These are phyloP conservation scores for Pseudognaphalium luteoalbum DNA, from an alignment of 129 eudicot genomes.

Conservation along the genomic window DNA sequence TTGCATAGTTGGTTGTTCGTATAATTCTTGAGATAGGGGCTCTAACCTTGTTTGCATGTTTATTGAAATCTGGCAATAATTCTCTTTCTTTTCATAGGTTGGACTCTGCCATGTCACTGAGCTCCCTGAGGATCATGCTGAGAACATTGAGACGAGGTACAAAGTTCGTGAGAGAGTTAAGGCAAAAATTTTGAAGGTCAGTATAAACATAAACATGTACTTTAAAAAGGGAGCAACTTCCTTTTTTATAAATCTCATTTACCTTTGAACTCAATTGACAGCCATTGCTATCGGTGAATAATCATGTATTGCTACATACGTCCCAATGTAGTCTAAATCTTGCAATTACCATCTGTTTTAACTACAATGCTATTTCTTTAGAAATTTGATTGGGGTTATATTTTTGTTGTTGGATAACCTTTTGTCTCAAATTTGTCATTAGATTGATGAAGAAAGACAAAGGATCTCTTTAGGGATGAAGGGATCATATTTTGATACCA, in stretches of 20 bases:
- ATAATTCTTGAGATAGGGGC: background rate
- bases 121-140: constrained; percentile 71
- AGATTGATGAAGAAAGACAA: constrained; percentile 77
- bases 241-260: background rate
- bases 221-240: background rate
- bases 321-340: background rate
- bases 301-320: background rate
- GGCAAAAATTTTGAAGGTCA: constrained; percentile 79
- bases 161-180: constrained; percentile 72
- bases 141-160: constrained; percentile 51
- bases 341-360: background rate
- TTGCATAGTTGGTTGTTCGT: background rate
- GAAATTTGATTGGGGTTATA: background rate
- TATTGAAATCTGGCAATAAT: constrained; percentile 7
- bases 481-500: constrained; percentile 47
- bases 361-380: background rate
- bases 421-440: constrained; percentile 19
- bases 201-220: background rate
- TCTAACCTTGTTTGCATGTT: background rate
- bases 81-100: constrained; percentile 43
- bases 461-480: constrained; percentile 90
- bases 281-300: background rate
- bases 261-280: background rate
- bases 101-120: constrained; percentile 89
- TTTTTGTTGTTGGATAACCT: background rate